Evolutionary conservation across 306 rosid species (phyloP).

Genomic region (Gynostemma pentaphyllum): DNA sequence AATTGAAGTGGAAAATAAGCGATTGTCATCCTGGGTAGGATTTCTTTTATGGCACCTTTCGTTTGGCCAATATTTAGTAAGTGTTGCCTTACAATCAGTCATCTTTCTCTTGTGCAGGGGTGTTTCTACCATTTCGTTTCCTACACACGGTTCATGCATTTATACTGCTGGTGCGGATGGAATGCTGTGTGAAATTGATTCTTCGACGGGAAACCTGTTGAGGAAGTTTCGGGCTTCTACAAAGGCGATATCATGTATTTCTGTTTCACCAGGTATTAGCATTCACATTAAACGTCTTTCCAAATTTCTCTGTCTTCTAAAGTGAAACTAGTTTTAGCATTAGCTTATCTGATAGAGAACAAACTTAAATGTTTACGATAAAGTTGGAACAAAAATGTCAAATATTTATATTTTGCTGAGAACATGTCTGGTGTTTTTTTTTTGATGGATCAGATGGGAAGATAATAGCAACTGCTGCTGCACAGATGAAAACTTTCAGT

Average conservation of each 20-base stretch:
- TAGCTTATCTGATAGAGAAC: too few relatives aligned
- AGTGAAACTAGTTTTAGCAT: too few relatives aligned
- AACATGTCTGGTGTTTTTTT: conserved; percentile 12
- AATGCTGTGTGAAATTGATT: conserved; percentile 58
- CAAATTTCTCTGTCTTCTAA: too few relatives aligned
- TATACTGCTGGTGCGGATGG: conserved; percentile 88
- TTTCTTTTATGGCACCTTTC: neutral
- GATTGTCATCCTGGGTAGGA: conserved; percentile 94
- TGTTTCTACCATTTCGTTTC: conserved; percentile 61
- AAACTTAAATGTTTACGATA: neutral
- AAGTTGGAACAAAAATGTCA: too few relatives aligned
- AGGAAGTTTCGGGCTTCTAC: conserved; percentile 75
- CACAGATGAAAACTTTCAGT: conserved; percentile 62
- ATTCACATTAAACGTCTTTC: conserved; percentile 5
- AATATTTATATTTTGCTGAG: conserved; percentile 26
- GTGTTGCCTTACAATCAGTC: neutral
- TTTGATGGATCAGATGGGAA: conserved; percentile 55
- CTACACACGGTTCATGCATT: conserved; percentile 34
- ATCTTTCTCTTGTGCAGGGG: conserved; percentile 41
- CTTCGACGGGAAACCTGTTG: conserved; percentile 56
- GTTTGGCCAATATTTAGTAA: neutral
- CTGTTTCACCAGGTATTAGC: conserved; percentile 62
- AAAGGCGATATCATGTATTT: conserved; percentile 64
- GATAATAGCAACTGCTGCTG: conserved; percentile 78
- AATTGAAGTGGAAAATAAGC: conserved; percentile 58